Base-by-base conservation (phyloP, 148 eudicot species). In the Vaccinium myrtillus region DNA sequence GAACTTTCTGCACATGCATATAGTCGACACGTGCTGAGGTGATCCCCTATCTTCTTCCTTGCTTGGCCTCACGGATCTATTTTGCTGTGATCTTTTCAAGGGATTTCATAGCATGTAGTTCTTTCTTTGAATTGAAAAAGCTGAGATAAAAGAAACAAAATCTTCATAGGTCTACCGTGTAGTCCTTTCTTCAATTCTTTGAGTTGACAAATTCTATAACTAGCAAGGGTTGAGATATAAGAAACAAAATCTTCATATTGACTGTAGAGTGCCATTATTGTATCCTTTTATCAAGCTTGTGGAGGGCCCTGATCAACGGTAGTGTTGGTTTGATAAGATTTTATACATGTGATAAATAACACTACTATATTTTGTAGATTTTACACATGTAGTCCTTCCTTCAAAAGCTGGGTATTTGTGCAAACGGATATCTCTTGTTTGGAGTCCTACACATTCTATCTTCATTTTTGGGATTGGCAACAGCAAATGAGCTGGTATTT, bases 1-100 rank as follows among this genome's bases (percentile, higher is more conserved):
- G 46, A 74, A 74, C 49, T 74, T 71, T 71, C 77, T 74, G 50
- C 77, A 74, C 18, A 43, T 43, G 77, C 50, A 39, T 36, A 74
- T 39, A 1, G 51, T 74, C 13, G 0, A 74, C n/a, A 18, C 15
- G 1, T 6, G 43, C 25, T 16, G 77, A 36, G 23, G 6, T 21
- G 19, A 39, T 32, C 6, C 1, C 19, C 49, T 2, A 1, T 73
- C 21, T 70, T 39, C 77, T 65, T 67, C 16, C 13, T 14, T 25
- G 36, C 73, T 1, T 25, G 30, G 16, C 32, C 36, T 67, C 73
- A 23, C 73, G 5, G 16, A 8, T 25, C 73, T 67, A 27, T 67
- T 63, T 67, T 67, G 73, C 16, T 27, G 39, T 67, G 73, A 67
- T 67, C 36, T 67, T 25, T 67, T 67, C 36, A 25, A 25, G 36